These are phyloP conservation scores for Rubia yunnanensis DNA, from an alignment of 257 asterid genomes.

Conservation along the genomic window DNA sequence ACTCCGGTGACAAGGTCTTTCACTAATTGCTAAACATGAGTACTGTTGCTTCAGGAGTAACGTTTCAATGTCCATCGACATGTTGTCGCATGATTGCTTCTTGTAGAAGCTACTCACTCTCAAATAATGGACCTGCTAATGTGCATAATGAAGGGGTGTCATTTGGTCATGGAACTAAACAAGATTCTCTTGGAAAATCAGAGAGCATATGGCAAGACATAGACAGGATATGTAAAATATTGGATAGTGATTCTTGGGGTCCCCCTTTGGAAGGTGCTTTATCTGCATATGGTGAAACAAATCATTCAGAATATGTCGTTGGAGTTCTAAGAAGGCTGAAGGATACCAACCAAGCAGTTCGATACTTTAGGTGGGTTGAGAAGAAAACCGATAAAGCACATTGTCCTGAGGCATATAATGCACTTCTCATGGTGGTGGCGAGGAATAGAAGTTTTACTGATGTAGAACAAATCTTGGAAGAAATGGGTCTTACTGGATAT, in stretches of 20 bases:
- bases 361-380: slow-evolving; percentile 80
- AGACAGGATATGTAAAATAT: slow-evolving; percentile 45
- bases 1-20: background rate
- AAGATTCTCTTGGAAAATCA: slow-evolving; percentile 25
- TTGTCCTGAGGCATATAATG: slow-evolving; percentile 59
- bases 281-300: slow-evolving; percentile 35
- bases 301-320: slow-evolving; percentile 44
- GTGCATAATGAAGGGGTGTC: slow-evolving; percentile 22
- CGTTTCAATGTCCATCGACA: slow-evolving; percentile 24
- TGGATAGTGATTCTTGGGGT: slow-evolving; percentile 67
- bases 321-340: slow-evolving; percentile 76
- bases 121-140: slow-evolving; percentile 30
- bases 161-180: slow-evolving; percentile 20
- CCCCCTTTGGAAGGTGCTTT: slow-evolving; percentile 62
- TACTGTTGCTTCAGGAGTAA: slow-evolving; percentile 41
- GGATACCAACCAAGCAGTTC: slow-evolving; percentile 48
- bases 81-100: slow-evolving; percentile 12
- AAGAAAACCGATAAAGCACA: slow-evolving; percentile 43
- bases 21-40: background rate
- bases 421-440: slow-evolving; percentile 62
- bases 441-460: slow-evolving; percentile 46
- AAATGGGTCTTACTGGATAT: slow-evolving; percentile 82
- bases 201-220: slow-evolving; percentile 28
- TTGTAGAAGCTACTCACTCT: slow-evolving; percentile 29
- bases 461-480: slow-evolving; percentile 60